Base-by-base conservation (phyloP, 1,139 yeast genomes). In the Debaryomyces robertsiae region DNA sequence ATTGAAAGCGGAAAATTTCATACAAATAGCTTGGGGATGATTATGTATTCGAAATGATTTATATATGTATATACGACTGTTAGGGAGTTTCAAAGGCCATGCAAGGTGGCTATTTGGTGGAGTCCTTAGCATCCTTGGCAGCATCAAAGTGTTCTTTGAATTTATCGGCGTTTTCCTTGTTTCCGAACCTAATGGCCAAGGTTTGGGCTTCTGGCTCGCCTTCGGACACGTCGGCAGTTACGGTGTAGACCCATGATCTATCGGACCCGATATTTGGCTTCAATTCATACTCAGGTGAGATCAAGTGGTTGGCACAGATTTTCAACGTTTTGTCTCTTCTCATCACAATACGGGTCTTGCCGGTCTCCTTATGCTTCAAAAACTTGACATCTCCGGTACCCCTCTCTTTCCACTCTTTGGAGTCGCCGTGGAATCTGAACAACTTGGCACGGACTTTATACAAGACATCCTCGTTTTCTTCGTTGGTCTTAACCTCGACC, bases 341-440 rank as follows among this genome's bases (percentile, higher is more conserved):
- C 98, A 93, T 93, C 63, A 93, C 77, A 52, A 93, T 70, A 73
- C 98, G 84, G 49, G 86, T 87, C 73, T 88, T 91, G 44, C 79
- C 77, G 44, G 89, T 73, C 47, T 72, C 72, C 69, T 88, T 89
- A 74, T 91, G 96, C 73, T 93, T 80, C 64, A 93, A 81, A 68
- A 93, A 89, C 71, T 91, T 89, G 57, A 91, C 97, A 61, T 93
- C 98, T 57, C 98, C 99, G 33, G 97, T 90, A 54, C 98, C 98
- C 75, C 98, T 87, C 76, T 94, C 99, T 69, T 94, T 93, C 98
- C 99, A 93, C 72, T 93, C 98, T 61, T 88, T 87, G 44, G 83
- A 63, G 49, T 84, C 90, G 46, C 75, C 76, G 60, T 84, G 87
- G 75, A 84, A 93, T 69, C 90, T 84, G 77, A 93, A 93, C 62